Base-by-base conservation (phyloP, 2,329 filamentous ascomycete genomes). In the Colletotrichum sp. region DNA sequence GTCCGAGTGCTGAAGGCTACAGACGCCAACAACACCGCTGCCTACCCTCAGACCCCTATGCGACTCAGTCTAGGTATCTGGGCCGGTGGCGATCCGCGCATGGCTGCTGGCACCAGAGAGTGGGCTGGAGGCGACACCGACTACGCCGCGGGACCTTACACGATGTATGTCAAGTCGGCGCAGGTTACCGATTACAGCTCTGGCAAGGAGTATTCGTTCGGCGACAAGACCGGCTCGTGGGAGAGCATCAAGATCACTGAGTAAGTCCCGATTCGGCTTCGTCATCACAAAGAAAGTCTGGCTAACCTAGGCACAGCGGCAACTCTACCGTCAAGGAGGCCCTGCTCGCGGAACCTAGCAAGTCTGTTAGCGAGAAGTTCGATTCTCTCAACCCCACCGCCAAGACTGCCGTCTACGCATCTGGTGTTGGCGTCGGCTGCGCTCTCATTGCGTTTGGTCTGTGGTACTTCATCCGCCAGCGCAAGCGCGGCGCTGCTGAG, bases 11-110 rank as follows among this genome's bases (percentile, higher is more conserved):
- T 95, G n/a, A 82, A 88, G 11, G 90, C 91, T 72, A 86, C 85
- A 28, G 91, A 94, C 67, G 91, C 92, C 74, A 90, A 92, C 81
- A 89, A 89, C 78, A 91, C 92, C 15, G 82, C 89, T 66, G 90
- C 90, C 81, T 96, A 91, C 82, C 94, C 94, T 0, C 94, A 96
- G 82, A 96, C 94, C 0, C 94, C 94, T 2, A 94, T 94, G 92
- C 91, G 91, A 67, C 84, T 95, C 66, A 92, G 91, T 68, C 81
- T 95, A 22, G 93, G 93, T 70, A 92, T 94, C 79, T 93, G 91
- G 89, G 90, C 93, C 68, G 89, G 91, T 72, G 88, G 92, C 77
- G 89, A 94, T 78, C 85, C 91, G 8, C 81, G 85, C 55, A 83
- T 93, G 81, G 83, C 89, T 57, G 59, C 88, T 67, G 87, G 90